phyloP scores from a whole-genome alignment of 2,329 filamentous ascomycete genomes.

The Cryphonectria japonica region DNA sequence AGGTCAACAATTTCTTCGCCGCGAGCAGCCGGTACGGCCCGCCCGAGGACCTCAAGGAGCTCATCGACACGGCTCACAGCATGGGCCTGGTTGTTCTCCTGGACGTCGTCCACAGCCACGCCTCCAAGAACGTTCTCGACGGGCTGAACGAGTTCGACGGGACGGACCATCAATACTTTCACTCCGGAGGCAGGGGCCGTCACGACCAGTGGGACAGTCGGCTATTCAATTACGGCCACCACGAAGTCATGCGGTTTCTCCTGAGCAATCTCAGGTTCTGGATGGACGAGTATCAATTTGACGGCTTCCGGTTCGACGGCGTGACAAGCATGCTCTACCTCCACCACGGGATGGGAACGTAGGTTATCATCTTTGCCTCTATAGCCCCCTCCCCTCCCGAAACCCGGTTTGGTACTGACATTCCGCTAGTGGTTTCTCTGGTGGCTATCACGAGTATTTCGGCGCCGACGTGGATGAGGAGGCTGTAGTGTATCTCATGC shows the following conservation, averaged over 20 bases:
- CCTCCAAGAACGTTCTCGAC: conserved; percentile 95
- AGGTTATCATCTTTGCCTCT: conserved; percentile 44
- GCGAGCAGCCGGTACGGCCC: conserved; percentile 93
- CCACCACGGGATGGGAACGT: conserved; percentile 97
- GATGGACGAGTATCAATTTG: conserved; percentile 98
- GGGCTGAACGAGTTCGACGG: conserved; percentile 96
- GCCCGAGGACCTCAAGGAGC: conserved; percentile 93
- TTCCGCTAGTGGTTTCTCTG: conserved; percentile 80
- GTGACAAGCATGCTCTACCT: conserved; percentile 98
- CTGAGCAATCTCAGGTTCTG: conserved; percentile 95
- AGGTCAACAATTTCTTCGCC: conserved; percentile 98
- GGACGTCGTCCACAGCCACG: conserved; percentile 96
- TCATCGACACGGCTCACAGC: conserved; percentile 92
- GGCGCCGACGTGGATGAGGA: conserved; percentile 88
- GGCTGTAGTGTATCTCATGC: conserved; percentile 90
- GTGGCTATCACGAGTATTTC: conserved; percentile 98
- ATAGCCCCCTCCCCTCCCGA: background rate
- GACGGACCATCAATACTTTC: conserved; percentile 94
- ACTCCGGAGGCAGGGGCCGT: conserved; percentile 78
- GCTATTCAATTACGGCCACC: conserved; percentile 93
- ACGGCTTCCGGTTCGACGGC: conserved; percentile 96
- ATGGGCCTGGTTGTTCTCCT: conserved; percentile 89
- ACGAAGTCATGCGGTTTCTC: conserved; percentile 94
- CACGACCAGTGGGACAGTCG: conserved; percentile 97
- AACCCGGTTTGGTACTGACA: conserved; percentile 33